phyloP scores from a whole-genome alignment of 148 eudicot genomes.

The Vaccinium macrocarpon region DNA sequence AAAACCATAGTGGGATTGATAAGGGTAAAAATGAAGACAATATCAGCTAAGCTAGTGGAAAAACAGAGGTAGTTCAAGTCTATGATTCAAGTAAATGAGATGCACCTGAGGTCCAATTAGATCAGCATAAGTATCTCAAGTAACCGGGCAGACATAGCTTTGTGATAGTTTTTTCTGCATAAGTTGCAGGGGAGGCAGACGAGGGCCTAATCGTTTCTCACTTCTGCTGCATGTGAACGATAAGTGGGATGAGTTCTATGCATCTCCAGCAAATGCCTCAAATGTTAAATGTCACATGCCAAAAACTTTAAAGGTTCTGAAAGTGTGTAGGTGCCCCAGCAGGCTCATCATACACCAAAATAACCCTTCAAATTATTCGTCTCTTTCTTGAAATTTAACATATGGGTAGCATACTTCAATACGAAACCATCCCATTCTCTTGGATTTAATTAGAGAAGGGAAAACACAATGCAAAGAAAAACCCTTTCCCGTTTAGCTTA shows the following conservation, averaged over 20 bases:
- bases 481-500: background rate
- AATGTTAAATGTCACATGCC: background rate
- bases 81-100: background rate
- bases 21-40: background rate
- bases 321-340: background rate
- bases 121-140: background rate
- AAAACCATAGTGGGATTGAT: background rate
- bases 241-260: background rate
- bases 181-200: background rate
- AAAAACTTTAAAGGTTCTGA: background rate
- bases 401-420: background rate
- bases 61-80: background rate
- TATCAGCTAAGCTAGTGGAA: too few species aligned
- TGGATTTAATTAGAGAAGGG: background rate
- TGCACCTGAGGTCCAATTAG: background rate
- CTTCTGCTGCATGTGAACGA: background rate
- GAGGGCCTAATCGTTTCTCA: background rate
- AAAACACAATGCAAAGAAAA: background rate
- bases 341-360: background rate
- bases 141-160: background rate
- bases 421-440: background rate
- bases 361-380: background rate
- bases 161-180: background rate
- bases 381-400: background rate
- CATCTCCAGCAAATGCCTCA: background rate